A percentile compares a stretch with the other conserved stretches of the same genome.
Conservation (phyloP, 768 basidiomycete genomes). For the Lentinula boryana region DNA sequence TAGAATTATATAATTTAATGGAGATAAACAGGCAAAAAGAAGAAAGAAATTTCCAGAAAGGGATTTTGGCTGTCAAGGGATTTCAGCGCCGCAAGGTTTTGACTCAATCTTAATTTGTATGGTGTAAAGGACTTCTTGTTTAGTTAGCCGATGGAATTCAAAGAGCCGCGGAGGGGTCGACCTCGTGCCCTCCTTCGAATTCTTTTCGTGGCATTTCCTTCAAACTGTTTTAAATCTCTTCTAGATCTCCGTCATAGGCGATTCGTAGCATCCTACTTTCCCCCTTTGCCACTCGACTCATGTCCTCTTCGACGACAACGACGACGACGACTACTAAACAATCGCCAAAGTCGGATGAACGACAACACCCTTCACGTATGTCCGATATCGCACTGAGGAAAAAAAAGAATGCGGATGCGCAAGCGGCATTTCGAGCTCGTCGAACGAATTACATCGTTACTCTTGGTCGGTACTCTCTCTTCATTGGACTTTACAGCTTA, state of each 20-base stretch:
- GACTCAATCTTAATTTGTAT: constrained; percentile 45
- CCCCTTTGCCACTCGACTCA: constrained; percentile 18
- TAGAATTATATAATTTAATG: constrained; percentile 22
- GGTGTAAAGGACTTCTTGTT: neutral
- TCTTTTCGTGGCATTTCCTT: constrained; percentile 33
- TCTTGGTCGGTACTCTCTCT: constrained; percentile 37
- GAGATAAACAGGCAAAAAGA: constrained; percentile 24
- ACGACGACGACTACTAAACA: constrained; percentile 31
- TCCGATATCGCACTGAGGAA: constrained; percentile 69
- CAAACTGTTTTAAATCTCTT: constrained; percentile 37
- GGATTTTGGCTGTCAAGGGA: constrained; percentile 31
- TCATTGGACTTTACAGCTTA: neutral
- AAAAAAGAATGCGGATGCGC: constrained; percentile 88
- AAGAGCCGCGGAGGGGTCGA: constrained; percentile 49
- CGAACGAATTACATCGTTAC: constrained; percentile 76
- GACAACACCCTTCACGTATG: neutral
- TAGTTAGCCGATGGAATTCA: neutral
- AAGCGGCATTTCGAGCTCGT: constrained; percentile 77
- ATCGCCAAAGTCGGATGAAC: constrained; percentile 18
- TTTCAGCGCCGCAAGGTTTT: constrained; percentile 29
- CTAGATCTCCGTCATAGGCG: constrained; percentile 32
- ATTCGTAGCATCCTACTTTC: constrained; percentile 13
- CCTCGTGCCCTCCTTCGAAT: constrained; percentile 68
- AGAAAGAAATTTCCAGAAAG: constrained; percentile 21
- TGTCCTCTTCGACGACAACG: constrained; percentile 26